phyloP scores from a whole-genome alignment of 2,329 filamentous ascomycete species.

The Aureobasidium sp. region DNA sequence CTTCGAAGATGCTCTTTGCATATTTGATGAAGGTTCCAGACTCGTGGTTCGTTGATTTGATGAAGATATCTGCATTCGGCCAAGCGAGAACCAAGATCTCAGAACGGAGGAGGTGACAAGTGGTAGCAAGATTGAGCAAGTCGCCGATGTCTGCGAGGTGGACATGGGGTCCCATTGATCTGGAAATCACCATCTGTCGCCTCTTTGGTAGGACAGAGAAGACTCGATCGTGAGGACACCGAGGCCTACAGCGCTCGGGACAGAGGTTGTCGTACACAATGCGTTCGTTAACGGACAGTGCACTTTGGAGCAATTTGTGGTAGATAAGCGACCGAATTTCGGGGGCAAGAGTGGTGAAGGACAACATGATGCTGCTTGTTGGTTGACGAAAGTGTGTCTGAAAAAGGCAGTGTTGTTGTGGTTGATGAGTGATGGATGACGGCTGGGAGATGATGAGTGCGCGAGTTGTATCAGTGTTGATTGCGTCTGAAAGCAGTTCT shows the following conservation, averaged over 20 bases:
- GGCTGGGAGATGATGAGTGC: no score
- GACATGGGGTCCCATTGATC: not conserved
- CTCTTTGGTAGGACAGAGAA: not conserved
- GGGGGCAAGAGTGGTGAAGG: not conserved
- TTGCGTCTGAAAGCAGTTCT: no score
- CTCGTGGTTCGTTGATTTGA: not conserved
- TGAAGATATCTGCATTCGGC: not conserved
- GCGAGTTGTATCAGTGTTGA: no score
- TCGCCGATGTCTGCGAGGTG: not conserved
- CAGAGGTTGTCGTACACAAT: not conserved
- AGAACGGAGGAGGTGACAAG: not conserved
- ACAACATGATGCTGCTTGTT: not conserved
- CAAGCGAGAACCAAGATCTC: not conserved
- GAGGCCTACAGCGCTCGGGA: no score
- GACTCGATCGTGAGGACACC: not conserved
- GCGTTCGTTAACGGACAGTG: not conserved
- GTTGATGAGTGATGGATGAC: not conserved
- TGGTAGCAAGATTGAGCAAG: not conserved
- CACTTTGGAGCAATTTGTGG: not conserved
- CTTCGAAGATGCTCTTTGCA: not conserved
- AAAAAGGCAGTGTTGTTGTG: not conserved
- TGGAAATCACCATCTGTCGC: not conserved
- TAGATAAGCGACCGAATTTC: not conserved
- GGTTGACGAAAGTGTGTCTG: not conserved
- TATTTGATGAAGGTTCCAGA: no score